Base-by-base conservation (phyloP, 1,284 basidiomycete genomes). In the Ustilago trichophora region DNA sequence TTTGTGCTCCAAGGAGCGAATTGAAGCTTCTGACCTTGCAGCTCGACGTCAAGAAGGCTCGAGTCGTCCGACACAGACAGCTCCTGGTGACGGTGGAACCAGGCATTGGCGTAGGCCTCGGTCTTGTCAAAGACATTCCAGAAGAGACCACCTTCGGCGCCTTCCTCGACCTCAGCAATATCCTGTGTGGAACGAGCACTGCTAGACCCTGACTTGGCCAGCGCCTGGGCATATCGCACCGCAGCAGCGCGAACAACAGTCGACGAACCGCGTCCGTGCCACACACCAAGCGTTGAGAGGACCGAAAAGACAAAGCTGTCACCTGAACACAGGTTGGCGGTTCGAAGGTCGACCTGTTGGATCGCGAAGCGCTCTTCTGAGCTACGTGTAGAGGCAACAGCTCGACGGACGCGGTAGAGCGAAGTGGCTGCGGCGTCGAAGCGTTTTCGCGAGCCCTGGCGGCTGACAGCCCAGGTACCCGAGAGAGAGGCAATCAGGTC, bases 241-340 rank as follows among this genome's bases (percentile, higher is more conserved):
- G 74, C 70, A 21, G 51, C 57, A 21, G 52, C 53, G n/a, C 74
- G 59, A 24, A 70, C 67, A n/a, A 49, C 41, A 12, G 33, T 19
- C 6, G 58, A 31, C 6, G 71, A 54, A 40, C 76, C 77, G 10
- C 48, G 32, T 15, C 77, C 77, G 40, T 79, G 72, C 77, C 77
- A 77, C 10, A 79, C 67, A 47, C 74, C 68, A 2, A 71, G 38
- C 6, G 63, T 51, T n/a, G 65, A 57, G 9, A 65, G 47, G 7
- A 73, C 36, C 3, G 58, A 66, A 11, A 50, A 63, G 16, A 79
- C 65, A 19, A 60, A 74, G 37, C 71, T 72, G 49, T 65, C 62
- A 16, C 53, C 64, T 2, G 77, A 79, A 65, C 72, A 76, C 6
- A 79, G 59, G 35, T 58, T 70, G n/a, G 59, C 47, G 12, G 76